Evolutionary conservation across 164 flowering plant species (phyloP).

Genomic region (Nymphaea colorata): DNA sequence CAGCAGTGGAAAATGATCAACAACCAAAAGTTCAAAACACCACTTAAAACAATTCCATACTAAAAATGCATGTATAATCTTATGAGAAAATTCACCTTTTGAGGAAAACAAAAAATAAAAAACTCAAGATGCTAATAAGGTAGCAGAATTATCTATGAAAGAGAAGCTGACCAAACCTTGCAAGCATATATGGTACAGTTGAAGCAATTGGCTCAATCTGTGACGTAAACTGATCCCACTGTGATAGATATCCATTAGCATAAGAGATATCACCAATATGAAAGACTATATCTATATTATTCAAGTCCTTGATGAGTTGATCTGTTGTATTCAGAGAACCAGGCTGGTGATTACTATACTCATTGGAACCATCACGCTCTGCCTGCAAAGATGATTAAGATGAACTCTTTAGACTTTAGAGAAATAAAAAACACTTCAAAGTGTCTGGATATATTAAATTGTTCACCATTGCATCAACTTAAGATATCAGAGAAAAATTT

Average conservation of each 20-base stretch:
- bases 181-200: conserved; percentile 32
- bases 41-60: too few relatives aligned
- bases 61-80: too few relatives aligned
- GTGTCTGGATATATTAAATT: too few relatives aligned
- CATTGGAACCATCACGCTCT: conserved; percentile 32
- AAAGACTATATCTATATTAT: conserved; percentile 27
- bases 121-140: neutral
- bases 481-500: too few relatives aligned
- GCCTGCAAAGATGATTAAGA: conserved; percentile 12
- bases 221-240: conserved; percentile 42
- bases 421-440: too few relatives aligned
- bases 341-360: conserved; percentile 22
- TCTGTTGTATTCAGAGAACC: conserved; percentile 32
- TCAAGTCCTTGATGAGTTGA: conserved; percentile 22
- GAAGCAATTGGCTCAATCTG: conserved; percentile 41
- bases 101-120: too few relatives aligned
- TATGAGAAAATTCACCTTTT: too few relatives aligned
- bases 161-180: conserved; percentile 16
- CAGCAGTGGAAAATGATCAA: too few relatives aligned
- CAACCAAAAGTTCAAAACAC: too few relatives aligned
- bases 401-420: neutral
- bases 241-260: conserved; percentile 41
- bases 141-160: neutral
- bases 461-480: too few relatives aligned
- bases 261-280: conserved; percentile 37